phyloP scores from a whole-genome alignment of 2,329 filamentous ascomycete genomes.

The Xylariomycetidae sp. region DNA sequence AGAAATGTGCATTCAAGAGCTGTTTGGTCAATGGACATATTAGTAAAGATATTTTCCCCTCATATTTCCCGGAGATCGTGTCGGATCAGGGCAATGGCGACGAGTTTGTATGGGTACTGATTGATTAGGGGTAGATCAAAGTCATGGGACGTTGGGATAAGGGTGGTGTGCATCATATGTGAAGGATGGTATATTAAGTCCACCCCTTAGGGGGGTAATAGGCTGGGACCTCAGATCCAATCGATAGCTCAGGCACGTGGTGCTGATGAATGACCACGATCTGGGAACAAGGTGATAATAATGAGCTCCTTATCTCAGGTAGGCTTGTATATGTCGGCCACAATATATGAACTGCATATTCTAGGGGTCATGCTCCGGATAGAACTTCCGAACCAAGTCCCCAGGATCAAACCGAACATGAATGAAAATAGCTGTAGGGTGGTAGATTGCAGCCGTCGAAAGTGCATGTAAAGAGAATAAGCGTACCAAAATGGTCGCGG shows the following conservation, averaged over 20 bases:
- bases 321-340: neutral
- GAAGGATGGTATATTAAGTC: too few relatives aligned
- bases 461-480: too few relatives aligned
- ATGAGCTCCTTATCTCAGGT: too few relatives aligned
- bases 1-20: conserved; percentile 73
- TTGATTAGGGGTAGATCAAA: neutral
- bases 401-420: too few relatives aligned
- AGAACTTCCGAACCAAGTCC: neutral
- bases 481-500: conserved; percentile 54
- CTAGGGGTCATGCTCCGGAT: neutral
- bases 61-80: conserved; percentile 1
- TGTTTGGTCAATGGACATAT: conserved; percentile 35
- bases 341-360: neutral
- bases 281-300: too few relatives aligned
- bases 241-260: too few relatives aligned
- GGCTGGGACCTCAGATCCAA: too few relatives aligned
- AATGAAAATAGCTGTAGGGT: too few relatives aligned
- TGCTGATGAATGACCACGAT: too few relatives aligned
- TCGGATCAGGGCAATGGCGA: neutral
- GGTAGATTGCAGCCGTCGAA: too few relatives aligned
- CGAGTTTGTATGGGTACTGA: neutral
- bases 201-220: too few relatives aligned
- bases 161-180: neutral
- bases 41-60: conserved; percentile 8
- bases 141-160: neutral